Evolutionary conservation across 257 asterid genomes (phyloP), one percentile per base, ranked within the genome.

Genomic region (Solanum neorickii): DNA sequence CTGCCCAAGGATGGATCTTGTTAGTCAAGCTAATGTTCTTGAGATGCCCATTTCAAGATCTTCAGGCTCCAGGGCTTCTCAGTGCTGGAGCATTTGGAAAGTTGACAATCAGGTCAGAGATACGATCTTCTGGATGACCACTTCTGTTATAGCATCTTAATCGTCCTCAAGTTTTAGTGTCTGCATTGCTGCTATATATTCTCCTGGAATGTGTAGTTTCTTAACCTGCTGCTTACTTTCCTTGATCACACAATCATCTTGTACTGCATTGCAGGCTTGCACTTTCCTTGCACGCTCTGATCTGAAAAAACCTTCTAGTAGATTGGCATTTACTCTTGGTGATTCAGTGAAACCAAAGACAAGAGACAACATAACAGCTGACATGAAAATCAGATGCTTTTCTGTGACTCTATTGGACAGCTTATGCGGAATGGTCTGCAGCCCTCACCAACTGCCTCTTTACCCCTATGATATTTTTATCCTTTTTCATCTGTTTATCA

Each of bases 11-110:
- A 92, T 94, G 94, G 98, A 96, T 93, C 92, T 97, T 90, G 98
- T 97, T 86, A 94, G 93, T 89, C 96, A 93, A 92, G 93, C 98
- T 88, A 93, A 93, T 90, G 92, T 97, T 87, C 94, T 90, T 74
- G 99, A 95, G 91, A 92, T 91, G 89, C 99, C 99, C 82, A 91
- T 96, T 72, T 94, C 99, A 88, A 94, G 95, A 92, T 93, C 96
- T 87, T 93, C 95, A 73, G 94, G 92, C 91, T 93, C 98, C 21
- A 96, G 89, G 91, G 92, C 95, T 89, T 93, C 98, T 87, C 92
- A 95, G 83, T 92, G 94, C 92, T 97, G 99, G 99, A 97, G 99
- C 89, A 93, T 97, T 87, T 97, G 99, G 99, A 97, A 96, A 95
- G 97, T 96, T 89, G 99, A 95, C 88, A 97, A 95, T 91, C 99